phyloP scores from a whole-genome alignment of 257 asterid genomes.

The Nicotiana benthamiana region DNA sequence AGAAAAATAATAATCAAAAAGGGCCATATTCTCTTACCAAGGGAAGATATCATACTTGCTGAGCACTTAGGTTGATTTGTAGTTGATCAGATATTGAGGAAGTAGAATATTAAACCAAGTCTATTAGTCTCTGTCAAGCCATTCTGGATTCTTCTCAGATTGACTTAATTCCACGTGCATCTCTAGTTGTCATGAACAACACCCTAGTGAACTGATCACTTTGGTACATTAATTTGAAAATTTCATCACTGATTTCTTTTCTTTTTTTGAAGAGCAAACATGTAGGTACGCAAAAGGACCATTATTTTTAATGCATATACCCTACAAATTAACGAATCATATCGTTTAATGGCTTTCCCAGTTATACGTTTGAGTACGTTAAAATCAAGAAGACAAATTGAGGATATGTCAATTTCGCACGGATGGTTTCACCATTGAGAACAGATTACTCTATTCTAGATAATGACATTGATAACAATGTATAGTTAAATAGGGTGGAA shows the following conservation, averaged over 20 bases:
- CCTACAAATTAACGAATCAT: not conserved
- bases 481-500: slow-evolving; percentile 4
- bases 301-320: not conserved
- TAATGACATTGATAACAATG: not conserved
- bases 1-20: too few relatives aligned
- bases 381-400: not conserved
- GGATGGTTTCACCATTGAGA: not conserved
- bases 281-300: not conserved
- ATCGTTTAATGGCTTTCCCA: not conserved
- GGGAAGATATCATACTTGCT: not conserved
- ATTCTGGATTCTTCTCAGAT: not conserved
- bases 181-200: not conserved
- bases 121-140: not conserved
- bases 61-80: not conserved
- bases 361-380: too few relatives aligned
- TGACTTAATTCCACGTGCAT: not conserved
- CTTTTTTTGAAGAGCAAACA: not conserved
- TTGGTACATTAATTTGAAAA: not conserved
- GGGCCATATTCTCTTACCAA: not conserved
- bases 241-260: not conserved
- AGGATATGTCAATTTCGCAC: not conserved
- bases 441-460: too few relatives aligned
- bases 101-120: not conserved
- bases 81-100: not conserved
- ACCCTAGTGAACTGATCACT: not conserved